Evolutionary conservation across 257 asterid genomes (phyloP), one percentile per base, ranked within the genome.

Genomic region (Rauvolfia tetraphylla): DNA sequence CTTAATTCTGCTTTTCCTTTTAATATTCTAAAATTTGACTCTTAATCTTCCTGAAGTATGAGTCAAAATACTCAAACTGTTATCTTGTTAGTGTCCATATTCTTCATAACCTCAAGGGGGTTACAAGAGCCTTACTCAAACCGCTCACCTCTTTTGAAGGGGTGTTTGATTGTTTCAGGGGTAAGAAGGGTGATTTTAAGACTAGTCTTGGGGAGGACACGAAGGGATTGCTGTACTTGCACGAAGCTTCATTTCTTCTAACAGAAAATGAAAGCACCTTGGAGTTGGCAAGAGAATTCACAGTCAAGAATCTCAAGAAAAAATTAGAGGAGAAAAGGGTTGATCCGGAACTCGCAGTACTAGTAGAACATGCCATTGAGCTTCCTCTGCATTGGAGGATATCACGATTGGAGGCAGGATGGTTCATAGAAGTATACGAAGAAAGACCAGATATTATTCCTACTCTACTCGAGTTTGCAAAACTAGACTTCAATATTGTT

Each of bases 161-260:
- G 22, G 22, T 49, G 14, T 49, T 49, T 49, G 56, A 49, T 49
- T 2, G 22, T 2, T 49, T 18, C 5, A 49, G 10, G 10, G 12
- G 10, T 44, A 14, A 41, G 0, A 17, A 53, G 2, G 59, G 59
- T 18, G 27, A 4, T 57, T 57, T 57, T 13, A n/a, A 57, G 33
- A 14, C 63, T 0, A 57, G 33, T 0, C 63, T n/a, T n/a, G 7
- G 33, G 1, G 33, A 8, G 33, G 63, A 57, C 33, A 57, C 33
- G 0, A n/a, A 57, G 33, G 63, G 63, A 57, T n/a, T 57, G 33
- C 33, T 57, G 63, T 13, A 57, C 44, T 61, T 86, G 65, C 83
- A 83, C 11, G 89, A 79, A 86, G 89, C 84, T 72, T 86, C 84
- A 5, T 78, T 69, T 51, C 42, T 79, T 42, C 12, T 11, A 27